Evolutionary conservation across 495 filamentous ascomycete species (phyloP).

Genomic region (Xylaria telfairii): DNA sequence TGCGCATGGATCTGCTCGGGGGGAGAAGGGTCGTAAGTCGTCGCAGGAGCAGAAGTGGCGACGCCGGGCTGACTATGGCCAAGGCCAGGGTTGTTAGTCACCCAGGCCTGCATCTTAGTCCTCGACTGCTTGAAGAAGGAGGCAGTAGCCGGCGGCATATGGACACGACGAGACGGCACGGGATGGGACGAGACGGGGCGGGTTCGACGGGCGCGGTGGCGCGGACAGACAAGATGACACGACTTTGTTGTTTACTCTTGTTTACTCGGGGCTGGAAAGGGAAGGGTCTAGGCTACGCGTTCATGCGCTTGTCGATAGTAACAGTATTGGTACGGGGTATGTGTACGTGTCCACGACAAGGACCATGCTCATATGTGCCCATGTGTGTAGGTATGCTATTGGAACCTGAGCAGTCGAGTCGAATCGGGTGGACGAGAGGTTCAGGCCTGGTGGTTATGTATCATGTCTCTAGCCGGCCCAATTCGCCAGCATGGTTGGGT

Average conservation of each 20-base stretch:
- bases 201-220: slow-evolving; percentile 15
- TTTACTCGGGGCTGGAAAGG: background rate
- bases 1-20: slow-evolving; percentile 23
- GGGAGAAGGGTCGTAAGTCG: slow-evolving; percentile 31
- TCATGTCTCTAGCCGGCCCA: slow-evolving; percentile 37
- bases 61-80: slow-evolving; percentile 32
- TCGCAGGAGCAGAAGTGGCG: slow-evolving; percentile 30
- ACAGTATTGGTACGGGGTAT: slow-evolving; percentile 19
- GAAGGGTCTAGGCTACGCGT: slow-evolving; percentile 32
- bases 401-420: slow-evolving; percentile 30
- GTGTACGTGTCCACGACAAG: slow-evolving; percentile 18
- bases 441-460: slow-evolving; percentile 30
- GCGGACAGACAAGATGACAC: slow-evolving; percentile 30
- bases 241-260: slow-evolving; percentile 34
- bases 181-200: background rate
- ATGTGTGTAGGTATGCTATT: slow-evolving; percentile 26
- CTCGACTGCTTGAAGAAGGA: slow-evolving; percentile 41
- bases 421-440: slow-evolving; percentile 32
- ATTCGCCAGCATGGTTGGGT: slow-evolving; percentile 41
- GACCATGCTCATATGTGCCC: background rate
- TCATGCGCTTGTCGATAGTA: slow-evolving; percentile 25
- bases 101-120: slow-evolving; percentile 43
- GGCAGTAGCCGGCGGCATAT: slow-evolving; percentile 39
- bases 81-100: slow-evolving; percentile 35
- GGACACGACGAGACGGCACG: slow-evolving; percentile 20